These are phyloP conservation scores for Pyronema domesticum DNA, from an alignment of 495 filamentous ascomycete species.

Conservation along the genomic window DNA sequence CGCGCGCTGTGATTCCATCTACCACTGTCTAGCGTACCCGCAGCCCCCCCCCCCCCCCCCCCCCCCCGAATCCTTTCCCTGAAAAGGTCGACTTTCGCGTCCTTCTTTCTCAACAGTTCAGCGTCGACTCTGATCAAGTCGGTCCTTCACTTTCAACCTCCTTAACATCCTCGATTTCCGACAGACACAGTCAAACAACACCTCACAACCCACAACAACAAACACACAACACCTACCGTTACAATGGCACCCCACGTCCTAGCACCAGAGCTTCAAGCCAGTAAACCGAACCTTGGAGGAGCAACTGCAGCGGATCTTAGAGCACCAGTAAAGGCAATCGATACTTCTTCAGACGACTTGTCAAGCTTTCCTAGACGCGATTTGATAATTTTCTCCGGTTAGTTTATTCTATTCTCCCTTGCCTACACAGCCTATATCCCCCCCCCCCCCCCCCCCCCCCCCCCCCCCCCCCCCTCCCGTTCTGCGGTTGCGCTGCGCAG, in stretches of 20 bases:
- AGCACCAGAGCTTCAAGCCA: conserved; percentile 13
- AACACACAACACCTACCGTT: conserved; percentile 3
- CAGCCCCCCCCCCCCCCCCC: too few relatives aligned
- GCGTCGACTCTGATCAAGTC: not conserved
- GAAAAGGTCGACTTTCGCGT: not conserved
- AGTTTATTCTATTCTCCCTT: not conserved
- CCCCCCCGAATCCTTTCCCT: too few relatives aligned
- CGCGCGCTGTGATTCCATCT: too few relatives aligned
- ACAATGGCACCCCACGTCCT: conserved; percentile 21
- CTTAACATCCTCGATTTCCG: not conserved
- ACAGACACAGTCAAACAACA: not conserved
- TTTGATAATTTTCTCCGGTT: conserved; percentile 25
- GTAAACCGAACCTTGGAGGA: conserved; percentile 15
- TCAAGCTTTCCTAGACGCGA: conserved; percentile 17
- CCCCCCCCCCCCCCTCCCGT: too few relatives aligned
- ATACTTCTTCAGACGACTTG: conserved; percentile 12
- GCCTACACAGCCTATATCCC: not conserved
- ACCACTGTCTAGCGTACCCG: too few relatives aligned
- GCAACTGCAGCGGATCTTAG: conserved; percentile 23
- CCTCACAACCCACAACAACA: not conserved
- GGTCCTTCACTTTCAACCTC: not conserved
- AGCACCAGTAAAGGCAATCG: conserved; percentile 15
- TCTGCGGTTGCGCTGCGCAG: not conserved
- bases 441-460: too few relatives aligned
- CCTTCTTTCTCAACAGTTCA: not conserved